These are phyloP conservation scores for Coemansia sp. DNA, from an alignment of 192 early-diverging fungal genomes.

Conservation along the genomic window DNA sequence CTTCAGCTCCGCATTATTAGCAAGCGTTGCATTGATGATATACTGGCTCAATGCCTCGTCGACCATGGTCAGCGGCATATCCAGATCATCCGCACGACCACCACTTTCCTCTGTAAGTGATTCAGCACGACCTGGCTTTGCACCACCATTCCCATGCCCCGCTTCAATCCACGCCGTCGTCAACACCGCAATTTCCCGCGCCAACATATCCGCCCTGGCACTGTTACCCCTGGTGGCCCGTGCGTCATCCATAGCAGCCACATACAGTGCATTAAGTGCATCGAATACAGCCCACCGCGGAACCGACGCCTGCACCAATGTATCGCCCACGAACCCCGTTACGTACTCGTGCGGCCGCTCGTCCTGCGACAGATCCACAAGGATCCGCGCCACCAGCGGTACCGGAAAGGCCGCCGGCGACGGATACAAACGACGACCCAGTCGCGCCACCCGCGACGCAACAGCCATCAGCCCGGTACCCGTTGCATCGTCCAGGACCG, in stretches of 20 bases:
- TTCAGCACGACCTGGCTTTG: neutral
- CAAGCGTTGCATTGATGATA: slow-evolving; percentile 42
- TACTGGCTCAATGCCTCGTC: slow-evolving; percentile 55
- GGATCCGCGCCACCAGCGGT: slow-evolving; percentile 13
- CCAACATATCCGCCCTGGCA: slow-evolving; percentile 15
- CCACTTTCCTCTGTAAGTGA: neutral
- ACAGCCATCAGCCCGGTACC: slow-evolving; percentile 37
- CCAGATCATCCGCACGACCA: neutral
- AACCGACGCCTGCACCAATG: slow-evolving; percentile 14
- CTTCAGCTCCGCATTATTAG: slow-evolving; percentile 33
- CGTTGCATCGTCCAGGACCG: slow-evolving; percentile 27
- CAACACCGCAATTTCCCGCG: slow-evolving; percentile 27
- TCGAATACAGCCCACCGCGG: slow-evolving; percentile 41
- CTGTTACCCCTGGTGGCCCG: neutral
- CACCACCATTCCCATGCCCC: neutral
- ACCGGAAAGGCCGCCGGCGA: slow-evolving; percentile 48
- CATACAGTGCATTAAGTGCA: slow-evolving; percentile 30
- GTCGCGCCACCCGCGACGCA: slow-evolving; percentile 13
- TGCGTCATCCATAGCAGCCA: neutral
- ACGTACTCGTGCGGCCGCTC: slow-evolving; percentile 11
- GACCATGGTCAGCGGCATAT: slow-evolving; percentile 40
- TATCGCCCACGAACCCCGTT: slow-evolving; percentile 12
- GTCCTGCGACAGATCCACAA: slow-evolving; percentile 16
- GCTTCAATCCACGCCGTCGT: slow-evolving; percentile 25
- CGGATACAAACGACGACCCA: slow-evolving; percentile 42